Conservation (phyloP, 2,329 filamentous ascomycete genomes). For the Stachybotrys echinatus region DNA sequence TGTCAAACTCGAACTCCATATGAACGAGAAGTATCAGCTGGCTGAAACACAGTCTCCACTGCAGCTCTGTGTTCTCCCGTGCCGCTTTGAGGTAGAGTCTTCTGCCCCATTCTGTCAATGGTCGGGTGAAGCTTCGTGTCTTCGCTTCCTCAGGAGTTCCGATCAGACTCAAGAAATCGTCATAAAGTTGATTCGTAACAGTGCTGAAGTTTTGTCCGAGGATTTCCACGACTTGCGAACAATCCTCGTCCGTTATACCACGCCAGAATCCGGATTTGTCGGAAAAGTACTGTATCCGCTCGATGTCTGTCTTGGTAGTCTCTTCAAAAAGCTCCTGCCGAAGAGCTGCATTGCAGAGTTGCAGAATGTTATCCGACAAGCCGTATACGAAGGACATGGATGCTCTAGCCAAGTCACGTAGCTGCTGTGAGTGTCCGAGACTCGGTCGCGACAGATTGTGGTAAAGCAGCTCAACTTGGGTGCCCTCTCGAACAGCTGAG, state of each 20-base stretch:
- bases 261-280: constrained; percentile 73
- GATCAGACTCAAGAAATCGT: constrained; percentile 42
- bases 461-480: constrained; percentile 66
- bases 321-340: constrained; percentile 71
- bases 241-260: constrained; percentile 78
- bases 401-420: constrained; percentile 61
- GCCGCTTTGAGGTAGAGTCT: constrained; percentile 70
- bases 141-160: constrained; percentile 39
- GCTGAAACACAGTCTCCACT: constrained; percentile 72
- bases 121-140: constrained; percentile 39
- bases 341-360: constrained; percentile 62
- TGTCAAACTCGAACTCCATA: constrained; percentile 77
- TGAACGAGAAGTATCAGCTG: constrained; percentile 79
- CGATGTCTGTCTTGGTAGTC: constrained; percentile 61
- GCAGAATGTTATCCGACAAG: constrained; percentile 64
- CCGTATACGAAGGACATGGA: constrained; percentile 65
- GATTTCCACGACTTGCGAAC: constrained; percentile 60
- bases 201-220: constrained; percentile 61
- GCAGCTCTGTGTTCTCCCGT: constrained; percentile 70
- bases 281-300: constrained; percentile 73
- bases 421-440: constrained; percentile 41
- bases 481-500: constrained; percentile 75
- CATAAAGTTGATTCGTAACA: constrained; percentile 51
- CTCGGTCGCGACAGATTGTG: constrained; percentile 59
- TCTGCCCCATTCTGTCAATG: constrained; percentile 70